Percentiles rank a stretch among this genome's conserved stretches.
Conservation (phyloP, 2,329 filamentous ascomycete species). For the Pyricularia grisea region DNA sequence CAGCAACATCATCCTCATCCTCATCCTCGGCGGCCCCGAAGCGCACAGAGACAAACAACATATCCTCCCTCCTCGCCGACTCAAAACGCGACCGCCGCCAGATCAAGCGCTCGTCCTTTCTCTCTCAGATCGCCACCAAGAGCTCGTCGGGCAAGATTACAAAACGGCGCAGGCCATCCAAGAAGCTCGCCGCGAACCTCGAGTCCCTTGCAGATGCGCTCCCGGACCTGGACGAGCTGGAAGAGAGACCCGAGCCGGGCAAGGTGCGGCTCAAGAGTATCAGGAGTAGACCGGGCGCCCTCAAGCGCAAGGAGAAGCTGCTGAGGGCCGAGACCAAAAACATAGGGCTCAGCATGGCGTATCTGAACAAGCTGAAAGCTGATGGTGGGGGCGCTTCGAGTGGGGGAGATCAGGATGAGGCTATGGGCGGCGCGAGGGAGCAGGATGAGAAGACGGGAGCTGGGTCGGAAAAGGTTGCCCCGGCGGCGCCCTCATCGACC, state of each 20-base stretch:
- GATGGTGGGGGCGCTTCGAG: slow-evolving; percentile 8
- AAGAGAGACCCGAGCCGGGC: slow-evolving; percentile 18
- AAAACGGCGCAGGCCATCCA: slow-evolving; percentile 54
- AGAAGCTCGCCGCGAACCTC: slow-evolving; percentile 70
- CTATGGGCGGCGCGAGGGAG: neutral
- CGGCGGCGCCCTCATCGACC: slow-evolving; percentile 24
- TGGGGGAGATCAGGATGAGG: slow-evolving; percentile 6
- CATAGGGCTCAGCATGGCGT: slow-evolving; percentile 75
- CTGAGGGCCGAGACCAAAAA: slow-evolving; percentile 74
- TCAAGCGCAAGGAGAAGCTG: slow-evolving; percentile 74
- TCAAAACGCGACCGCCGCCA: slow-evolving; percentile 76
- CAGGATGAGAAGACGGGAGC: slow-evolving; percentile 3
- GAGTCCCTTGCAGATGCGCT: slow-evolving; percentile 72
- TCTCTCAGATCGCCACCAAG: slow-evolving; percentile 59
- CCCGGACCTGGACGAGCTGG: slow-evolving; percentile 48
- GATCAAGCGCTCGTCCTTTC: slow-evolving; percentile 72
- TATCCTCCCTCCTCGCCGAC: slow-evolving; percentile 51
- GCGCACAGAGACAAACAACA: slow-evolving; percentile 37
- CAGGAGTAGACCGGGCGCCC: slow-evolving; percentile 64
- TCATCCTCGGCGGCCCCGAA: slow-evolving; percentile 38
- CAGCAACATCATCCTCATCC: slow-evolving; percentile 36
- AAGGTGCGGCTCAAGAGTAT: slow-evolving; percentile 68
- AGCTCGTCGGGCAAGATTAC: slow-evolving; percentile 28
- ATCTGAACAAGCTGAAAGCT: slow-evolving; percentile 38
- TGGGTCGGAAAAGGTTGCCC: slow-evolving; percentile 8